Base-by-base conservation (phyloP, 2,329 filamentous ascomycete genomes). In the Huntiella bhutanensis region DNA sequence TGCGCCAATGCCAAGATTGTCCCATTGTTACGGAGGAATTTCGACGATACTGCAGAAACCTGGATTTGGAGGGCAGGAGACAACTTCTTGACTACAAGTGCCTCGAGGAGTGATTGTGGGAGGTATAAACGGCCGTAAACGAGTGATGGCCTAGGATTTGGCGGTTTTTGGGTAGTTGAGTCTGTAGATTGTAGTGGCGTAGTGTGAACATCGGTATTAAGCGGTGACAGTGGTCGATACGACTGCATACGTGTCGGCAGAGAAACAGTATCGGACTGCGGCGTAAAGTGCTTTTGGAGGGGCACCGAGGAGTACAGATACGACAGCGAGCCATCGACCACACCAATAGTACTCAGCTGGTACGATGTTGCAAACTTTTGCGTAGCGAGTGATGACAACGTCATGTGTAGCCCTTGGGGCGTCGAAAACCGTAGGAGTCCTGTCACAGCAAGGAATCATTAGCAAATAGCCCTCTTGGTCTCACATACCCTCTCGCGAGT, bases 311-410 rank as follows among this genome's bases (percentile, higher is more conserved):
- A 92, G 66, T 93, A 96, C 46, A 98, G 75, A 63, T 96, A 98
- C 11, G 87, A 93, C 48, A 98, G 74, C n/a, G 86, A 94, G 59
- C 91, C 91, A 64, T 96, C 88, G 44, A 98, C 87, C 33, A 93
- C 71, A 50, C 88, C 91, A 12, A 92, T 73, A 37, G 80, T 92
- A 51, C 86, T 85, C 39, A 98, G 74, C 37, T 84, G 82, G 62
- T 98, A 98, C 34, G 86, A 88, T 12, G 87, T 93, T 17, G 87
- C 88, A 56, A 96, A 95, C 60, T 94, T 85, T 6, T 85, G 80
- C 13, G 87, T 87, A 5, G 87, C 84, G 28, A 98, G 78, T 5
- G 91, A 92, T 5, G 88, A 94, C 49, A 96, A 74, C 49, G 85
- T 84, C 45, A 98, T 68, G 50, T 84, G 80, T 41, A 96, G 66